Base-by-base conservation (phyloP, 768 basidiomycete species). In the Calocybe gangraenosa region DNA sequence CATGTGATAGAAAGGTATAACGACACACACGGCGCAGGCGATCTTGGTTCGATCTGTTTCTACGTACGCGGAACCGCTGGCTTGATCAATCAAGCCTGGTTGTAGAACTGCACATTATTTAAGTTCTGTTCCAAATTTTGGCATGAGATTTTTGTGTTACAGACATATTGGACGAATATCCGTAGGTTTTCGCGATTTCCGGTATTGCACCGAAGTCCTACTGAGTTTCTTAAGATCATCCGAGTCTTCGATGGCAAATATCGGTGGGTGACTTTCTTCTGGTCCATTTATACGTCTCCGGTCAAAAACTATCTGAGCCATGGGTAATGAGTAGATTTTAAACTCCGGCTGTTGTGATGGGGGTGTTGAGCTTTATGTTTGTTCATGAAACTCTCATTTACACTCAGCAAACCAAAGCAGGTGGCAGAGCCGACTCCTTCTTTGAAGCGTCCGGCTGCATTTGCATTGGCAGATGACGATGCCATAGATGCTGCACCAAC, bases 61-160 rank as follows among this genome's bases (percentile, higher is more conserved):
- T 55, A 99, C 88, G 60, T 98, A 99, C 9, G 92, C 93, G 14
- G 93, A 96, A 1, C 96, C 96, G 59, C 92, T 94, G 1, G 96
- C 95, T 65, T 96, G 92, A 50, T 69, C 86, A 43, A 96, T 92
- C 11, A 98, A 69, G 7, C 93, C 92, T 21, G 91, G 82, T 60
- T 93, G 84, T 38, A 99, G 68, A 65, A 90, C 94, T 99, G 44
- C 18, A 52, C 44, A 48, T 49, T 38, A 21, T 41, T 41, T 42
- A 38, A 34, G 46, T 47, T 44, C 40, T 51, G 32, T 39, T 35
- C 21, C 44, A 41, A 40, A 39, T 36, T 20, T 22, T 36, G 30
- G 28, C 23, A 17, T 19, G 32, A 33, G 23, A 23, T 42, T 35
- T 41, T 41, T 30, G 6, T 28, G 5, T 28, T 28, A 64, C 64